phyloP scores from a whole-genome alignment of 2,329 filamentous ascomycete genomes.

The Venturia asperata region DNA sequence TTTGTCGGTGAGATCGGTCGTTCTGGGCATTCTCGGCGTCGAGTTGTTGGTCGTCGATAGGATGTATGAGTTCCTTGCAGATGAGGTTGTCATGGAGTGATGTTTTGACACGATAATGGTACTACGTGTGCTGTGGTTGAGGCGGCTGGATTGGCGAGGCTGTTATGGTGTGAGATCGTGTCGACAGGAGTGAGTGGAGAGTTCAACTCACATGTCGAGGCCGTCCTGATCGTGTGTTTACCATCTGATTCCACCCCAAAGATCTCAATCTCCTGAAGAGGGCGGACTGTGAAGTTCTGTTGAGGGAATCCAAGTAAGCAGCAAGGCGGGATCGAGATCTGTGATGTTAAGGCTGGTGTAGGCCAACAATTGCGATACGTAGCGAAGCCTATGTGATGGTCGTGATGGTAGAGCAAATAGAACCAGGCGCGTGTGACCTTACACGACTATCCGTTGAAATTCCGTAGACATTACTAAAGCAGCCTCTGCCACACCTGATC shows the following conservation, averaged over 20 bases:
- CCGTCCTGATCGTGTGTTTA: neutral
- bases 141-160: neutral
- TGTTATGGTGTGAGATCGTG: neutral
- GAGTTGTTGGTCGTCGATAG: neutral
- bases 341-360: neutral
- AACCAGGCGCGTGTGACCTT: neutral
- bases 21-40: neutral
- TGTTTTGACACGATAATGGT: neutral
- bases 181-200: neutral
- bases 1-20: constrained; percentile 4
- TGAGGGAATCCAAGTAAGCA: neutral
- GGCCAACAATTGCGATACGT: neutral
- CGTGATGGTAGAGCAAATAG: neutral
- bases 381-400: neutral
- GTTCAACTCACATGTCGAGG: neutral
- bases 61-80: neutral
- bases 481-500: neutral
- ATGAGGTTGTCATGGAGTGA: neutral
- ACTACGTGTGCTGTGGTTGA: neutral
- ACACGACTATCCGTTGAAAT: constrained; percentile 1
- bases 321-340: neutral
- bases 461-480: neutral
- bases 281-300: neutral
- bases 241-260: neutral
- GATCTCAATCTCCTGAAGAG: neutral